A percentile compares a stretch with the other conserved stretches of the same genome.
Evolutionary conservation across 106 monocot genomes (phyloP).

Genomic region (Posidonia australis): DNA sequence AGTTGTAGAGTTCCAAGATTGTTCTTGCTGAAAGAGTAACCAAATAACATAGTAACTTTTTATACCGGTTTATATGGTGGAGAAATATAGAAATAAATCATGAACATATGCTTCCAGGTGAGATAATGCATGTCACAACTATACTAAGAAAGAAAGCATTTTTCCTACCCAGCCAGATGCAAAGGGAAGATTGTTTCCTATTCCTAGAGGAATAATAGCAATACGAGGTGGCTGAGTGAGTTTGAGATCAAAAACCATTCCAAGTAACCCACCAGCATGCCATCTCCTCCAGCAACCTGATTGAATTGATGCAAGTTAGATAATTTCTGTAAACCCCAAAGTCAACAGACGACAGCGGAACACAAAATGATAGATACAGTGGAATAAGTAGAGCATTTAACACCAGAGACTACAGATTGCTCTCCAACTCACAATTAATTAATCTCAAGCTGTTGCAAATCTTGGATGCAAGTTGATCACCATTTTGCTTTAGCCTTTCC

Average conservation of each 20-base stretch:
- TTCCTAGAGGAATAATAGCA: slow-evolving; percentile 87
- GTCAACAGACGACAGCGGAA: background rate
- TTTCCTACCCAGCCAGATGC: slow-evolving; percentile 95
- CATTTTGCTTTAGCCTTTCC: slow-evolving; percentile 54
- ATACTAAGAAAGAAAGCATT: background rate
- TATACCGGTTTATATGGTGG: too few relatives aligned
- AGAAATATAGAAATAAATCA: too few relatives aligned
- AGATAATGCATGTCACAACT: too few relatives aligned
- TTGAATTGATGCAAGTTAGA: slow-evolving; percentile 3
- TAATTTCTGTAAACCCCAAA: background rate
- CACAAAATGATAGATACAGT: background rate
- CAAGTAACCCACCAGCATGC: slow-evolving; percentile 90
- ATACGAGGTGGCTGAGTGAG: slow-evolving; percentile 66
- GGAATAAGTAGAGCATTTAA: background rate
- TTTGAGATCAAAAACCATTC: slow-evolving; percentile 90
- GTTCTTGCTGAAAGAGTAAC: too few relatives aligned
- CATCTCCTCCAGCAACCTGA: slow-evolving; percentile 98
- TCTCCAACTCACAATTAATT: slow-evolving; percentile 69
- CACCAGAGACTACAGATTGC: background rate
- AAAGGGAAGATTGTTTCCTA: slow-evolving; percentile 95
- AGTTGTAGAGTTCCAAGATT: too few relatives aligned
- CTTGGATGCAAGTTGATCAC: slow-evolving; percentile 46
- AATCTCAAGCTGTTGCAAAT: slow-evolving; percentile 58
- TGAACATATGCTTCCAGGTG: too few relatives aligned
- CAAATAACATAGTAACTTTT: too few relatives aligned